A percentile compares a stretch with the other conserved stretches of the same genome.
Conservation (phyloP, 345 rosid species). For the Melastoma malabathricum region DNA sequence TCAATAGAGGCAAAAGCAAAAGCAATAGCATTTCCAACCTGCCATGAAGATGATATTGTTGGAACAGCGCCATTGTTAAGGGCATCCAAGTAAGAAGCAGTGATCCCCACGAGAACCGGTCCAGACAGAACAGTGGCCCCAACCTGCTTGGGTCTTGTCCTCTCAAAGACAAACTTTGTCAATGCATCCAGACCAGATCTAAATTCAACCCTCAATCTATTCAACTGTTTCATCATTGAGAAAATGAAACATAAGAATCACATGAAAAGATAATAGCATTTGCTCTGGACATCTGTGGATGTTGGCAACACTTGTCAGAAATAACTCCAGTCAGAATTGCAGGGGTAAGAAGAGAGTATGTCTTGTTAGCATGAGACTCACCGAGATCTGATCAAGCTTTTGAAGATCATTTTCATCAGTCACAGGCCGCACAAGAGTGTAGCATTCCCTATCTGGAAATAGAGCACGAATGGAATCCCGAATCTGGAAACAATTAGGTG, state of each 20-base stretch:
- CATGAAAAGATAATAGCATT: background rate
- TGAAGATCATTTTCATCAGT: conserved; percentile 82
- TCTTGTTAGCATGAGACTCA: conserved; percentile 23
- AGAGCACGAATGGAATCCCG: conserved; percentile 86
- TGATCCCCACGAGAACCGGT: conserved; percentile 82
- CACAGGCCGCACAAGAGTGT: conserved; percentile 81
- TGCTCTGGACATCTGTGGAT: too few relatives aligned
- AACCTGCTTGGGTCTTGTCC: conserved; percentile 90
- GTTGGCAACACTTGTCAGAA: too few relatives aligned
- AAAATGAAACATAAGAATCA: background rate
- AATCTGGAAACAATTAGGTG: conserved; percentile 28
- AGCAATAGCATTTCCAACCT: conserved; percentile 34
- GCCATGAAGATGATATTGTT: conserved; percentile 95
- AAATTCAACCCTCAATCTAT: conserved; percentile 70
- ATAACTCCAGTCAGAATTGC: too few relatives aligned
- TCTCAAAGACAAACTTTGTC: conserved; percentile 92
- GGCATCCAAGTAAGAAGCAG: conserved; percentile 83
- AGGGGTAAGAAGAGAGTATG: background rate
- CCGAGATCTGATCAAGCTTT: conserved; percentile 73
- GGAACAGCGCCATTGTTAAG: conserved; percentile 97
- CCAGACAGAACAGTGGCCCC: conserved; percentile 90
- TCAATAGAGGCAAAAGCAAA: background rate
- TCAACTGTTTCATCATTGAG: conserved; percentile 33
- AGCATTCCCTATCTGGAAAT: conserved; percentile 96
- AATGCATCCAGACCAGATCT: conserved; percentile 81